phyloP scores from a whole-genome alignment of 2,329 filamentous ascomycete species.

The Thyridium curvatum region DNA sequence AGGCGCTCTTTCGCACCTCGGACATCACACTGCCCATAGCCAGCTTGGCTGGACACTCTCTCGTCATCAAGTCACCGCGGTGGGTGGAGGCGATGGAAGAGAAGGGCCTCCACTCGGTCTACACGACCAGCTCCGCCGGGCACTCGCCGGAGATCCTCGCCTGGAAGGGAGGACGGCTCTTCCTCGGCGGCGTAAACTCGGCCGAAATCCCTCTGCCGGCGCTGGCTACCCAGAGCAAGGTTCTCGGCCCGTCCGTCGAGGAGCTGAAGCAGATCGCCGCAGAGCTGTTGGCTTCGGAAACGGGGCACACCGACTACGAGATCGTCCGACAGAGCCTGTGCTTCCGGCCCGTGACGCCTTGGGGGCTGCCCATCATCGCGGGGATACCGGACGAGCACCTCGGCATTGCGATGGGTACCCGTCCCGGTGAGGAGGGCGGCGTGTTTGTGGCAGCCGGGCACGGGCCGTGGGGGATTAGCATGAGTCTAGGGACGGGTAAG shows the following conservation, averaged over 20 bases:
- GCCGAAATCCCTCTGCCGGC: constrained; percentile 52
- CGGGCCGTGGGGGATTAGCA: constrained; percentile 67
- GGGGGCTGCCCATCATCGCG: constrained; percentile 57
- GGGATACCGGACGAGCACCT: constrained; percentile 50
- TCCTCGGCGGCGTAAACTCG: constrained; percentile 67
- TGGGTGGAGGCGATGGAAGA: constrained; percentile 38
- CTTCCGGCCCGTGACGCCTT: constrained; percentile 63
- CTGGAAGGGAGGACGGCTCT: constrained; percentile 60
- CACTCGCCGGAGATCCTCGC: constrained; percentile 70
- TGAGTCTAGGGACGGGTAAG: constrained; percentile 61
- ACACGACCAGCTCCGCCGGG: constrained; percentile 48
- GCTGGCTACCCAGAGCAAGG: constrained; percentile 40
- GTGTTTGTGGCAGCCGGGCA: constrained; percentile 69
- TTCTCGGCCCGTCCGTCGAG: constrained; percentile 39
- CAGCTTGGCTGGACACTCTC: constrained; percentile 64
- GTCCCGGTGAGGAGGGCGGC: constrained; percentile 42
- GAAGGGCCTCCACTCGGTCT: constrained; percentile 58
- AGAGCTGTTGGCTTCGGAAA: constrained; percentile 35
- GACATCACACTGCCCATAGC: constrained; percentile 47
- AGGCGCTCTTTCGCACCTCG: constrained; percentile 54
- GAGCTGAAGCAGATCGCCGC: constrained; percentile 42
- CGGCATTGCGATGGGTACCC: constrained; percentile 38
- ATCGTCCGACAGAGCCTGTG: constrained; percentile 54
- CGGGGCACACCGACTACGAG: constrained; percentile 46
- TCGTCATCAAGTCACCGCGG: constrained; percentile 57